phyloP scores from a whole-genome alignment of 108 stramenopile species.

The Stephanodiscus triporus region DNA sequence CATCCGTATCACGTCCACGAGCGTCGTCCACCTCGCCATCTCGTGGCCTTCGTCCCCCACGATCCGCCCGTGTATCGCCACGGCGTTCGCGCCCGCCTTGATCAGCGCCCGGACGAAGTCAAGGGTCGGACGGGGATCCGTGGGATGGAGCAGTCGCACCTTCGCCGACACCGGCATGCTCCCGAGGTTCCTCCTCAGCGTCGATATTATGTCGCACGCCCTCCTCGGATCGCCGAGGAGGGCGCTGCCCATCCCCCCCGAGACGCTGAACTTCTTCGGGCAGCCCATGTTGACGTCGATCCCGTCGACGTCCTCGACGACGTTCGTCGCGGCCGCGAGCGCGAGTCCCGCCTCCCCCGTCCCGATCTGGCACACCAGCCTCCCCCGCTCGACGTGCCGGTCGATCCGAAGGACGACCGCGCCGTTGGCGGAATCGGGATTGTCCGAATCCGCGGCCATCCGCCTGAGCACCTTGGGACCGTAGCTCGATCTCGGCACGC shows the following conservation, averaged over 20 bases:
- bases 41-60: constrained; percentile 65
- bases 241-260: constrained; percentile 95
- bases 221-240: constrained; percentile 77
- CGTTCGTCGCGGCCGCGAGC: constrained; percentile 74
- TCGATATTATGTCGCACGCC: constrained; percentile 69
- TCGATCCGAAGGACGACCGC: constrained; percentile 75
- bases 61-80: constrained; percentile 91
- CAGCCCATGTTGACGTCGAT: constrained; percentile 99
- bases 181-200: constrained; percentile 57
- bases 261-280: constrained; percentile 94
- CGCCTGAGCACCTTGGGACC: constrained; percentile 60
- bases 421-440: constrained; percentile 35
- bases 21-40: constrained; percentile 78
- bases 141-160: constrained; percentile 85
- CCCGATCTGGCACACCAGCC: constrained; percentile 93
- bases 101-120: constrained; percentile 81
- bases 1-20: constrained; percentile 73
- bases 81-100: constrained; percentile 91
- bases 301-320: constrained; percentile 83
- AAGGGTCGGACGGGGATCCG: constrained; percentile 63
- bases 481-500: constrained; percentile 53
- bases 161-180: constrained; percentile 89
- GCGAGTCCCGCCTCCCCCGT: constrained; percentile 87
- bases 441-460: constrained; percentile 50
- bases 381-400: constrained; percentile 67